A percentile compares a stretch with the other conserved stretches of the same genome.
These are phyloP conservation scores for Exophiala xenobiotica DNA, from an alignment of 2,329 filamentous ascomycete genomes.

Conservation along the genomic window DNA sequence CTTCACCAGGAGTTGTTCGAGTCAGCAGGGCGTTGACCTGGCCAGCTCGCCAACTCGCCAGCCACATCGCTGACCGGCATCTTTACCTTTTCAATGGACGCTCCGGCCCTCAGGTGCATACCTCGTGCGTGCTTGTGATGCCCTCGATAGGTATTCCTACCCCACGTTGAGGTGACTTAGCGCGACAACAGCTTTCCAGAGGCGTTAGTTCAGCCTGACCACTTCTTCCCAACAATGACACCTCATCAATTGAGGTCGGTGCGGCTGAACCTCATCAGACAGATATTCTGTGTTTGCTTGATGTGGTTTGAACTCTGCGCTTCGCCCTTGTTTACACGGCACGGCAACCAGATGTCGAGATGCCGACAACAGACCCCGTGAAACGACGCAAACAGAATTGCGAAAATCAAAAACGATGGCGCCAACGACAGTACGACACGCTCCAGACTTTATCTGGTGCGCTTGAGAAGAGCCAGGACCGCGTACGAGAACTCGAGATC, in stretches of 20 bases:
- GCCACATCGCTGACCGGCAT: no score
- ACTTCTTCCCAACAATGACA: background rate
- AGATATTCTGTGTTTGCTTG: background rate
- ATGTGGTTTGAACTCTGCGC: no score
- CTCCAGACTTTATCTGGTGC: background rate
- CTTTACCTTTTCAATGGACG: no score
- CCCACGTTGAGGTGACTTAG: background rate
- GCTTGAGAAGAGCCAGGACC: background rate
- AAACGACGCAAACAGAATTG: slow-evolving; percentile 16
- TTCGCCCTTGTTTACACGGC: no score
- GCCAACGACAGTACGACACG: slow-evolving; percentile 9
- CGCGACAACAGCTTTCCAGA: background rate
- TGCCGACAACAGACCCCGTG: slow-evolving; percentile 14
- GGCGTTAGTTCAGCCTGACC: background rate
- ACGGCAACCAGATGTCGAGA: background rate
- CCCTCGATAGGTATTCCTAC: no score
- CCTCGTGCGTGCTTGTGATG: no score
- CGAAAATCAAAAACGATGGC: slow-evolving; percentile 18
- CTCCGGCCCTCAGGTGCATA: no score
- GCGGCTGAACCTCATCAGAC: background rate
- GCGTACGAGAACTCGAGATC: background rate
- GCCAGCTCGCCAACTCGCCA: no score
- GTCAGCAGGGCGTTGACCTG: no score
- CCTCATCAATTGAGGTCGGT: background rate
- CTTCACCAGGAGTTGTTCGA: no score